A percentile compares a stretch with the other conserved stretches of the same genome.
phyloP scores from a whole-genome alignment of 345 rosid genomes.

The Eucalyptus rudis region DNA sequence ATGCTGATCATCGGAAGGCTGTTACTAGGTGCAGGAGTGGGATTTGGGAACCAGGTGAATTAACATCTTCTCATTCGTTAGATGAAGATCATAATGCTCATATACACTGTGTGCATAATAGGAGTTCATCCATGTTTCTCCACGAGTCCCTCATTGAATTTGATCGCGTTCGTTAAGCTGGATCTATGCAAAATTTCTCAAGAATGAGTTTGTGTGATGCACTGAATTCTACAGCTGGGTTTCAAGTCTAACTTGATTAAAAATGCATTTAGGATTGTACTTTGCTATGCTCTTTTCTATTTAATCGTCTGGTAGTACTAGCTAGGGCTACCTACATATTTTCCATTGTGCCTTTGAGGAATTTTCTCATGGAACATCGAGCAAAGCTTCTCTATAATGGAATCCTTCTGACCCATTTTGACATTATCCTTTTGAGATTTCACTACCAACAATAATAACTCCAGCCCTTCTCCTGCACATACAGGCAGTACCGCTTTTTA shows the following conservation, averaged over 20 bases:
- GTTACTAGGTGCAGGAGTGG: constrained; percentile 52
- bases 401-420: not conserved
- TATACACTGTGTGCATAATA: not conserved
- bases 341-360: not conserved
- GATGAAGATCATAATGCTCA: not conserved
- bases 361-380: not conserved
- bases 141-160: not conserved
- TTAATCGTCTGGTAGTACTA: not conserved
- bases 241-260: not conserved
- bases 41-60: constrained; percentile 64
- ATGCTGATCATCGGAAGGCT: constrained; percentile 59
- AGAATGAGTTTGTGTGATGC: not conserved
- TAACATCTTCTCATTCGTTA: not conserved
- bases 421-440: not conserved
- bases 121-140: not conserved
- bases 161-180: not conserved
- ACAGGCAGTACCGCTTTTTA: constrained; percentile 73
- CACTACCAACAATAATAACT: not conserved
- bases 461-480: not conserved
- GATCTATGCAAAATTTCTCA: not conserved
- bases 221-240: not conserved
- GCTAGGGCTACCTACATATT: not conserved
- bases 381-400: not conserved
- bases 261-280: not conserved
- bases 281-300: not conserved